A percentile compares a stretch with the other conserved stretches of the same genome.
phyloP scores from a whole-genome alignment of 768 basidiomycete species.

The Gautieria morchelliformis region DNA sequence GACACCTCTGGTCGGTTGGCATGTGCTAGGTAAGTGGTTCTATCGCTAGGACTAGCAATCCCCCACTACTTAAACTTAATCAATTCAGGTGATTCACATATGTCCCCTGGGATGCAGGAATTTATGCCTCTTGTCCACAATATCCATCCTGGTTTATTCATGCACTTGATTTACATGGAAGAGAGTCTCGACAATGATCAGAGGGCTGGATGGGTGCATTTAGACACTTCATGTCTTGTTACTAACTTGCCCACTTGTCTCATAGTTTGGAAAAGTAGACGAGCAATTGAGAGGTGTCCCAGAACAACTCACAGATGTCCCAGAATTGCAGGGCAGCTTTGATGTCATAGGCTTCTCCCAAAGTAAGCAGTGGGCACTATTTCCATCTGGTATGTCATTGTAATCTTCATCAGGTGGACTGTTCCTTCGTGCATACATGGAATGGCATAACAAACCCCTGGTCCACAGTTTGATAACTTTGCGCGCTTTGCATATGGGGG shows the following conservation, averaged over 20 bases:
- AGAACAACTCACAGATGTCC: constrained; percentile 51
- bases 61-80: neutral
- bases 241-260: no score
- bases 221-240: no score
- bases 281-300: constrained; percentile 58
- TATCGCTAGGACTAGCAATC: no score
- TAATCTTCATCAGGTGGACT: constrained; percentile 48
- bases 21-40: no score
- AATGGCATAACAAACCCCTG: constrained; percentile 63
- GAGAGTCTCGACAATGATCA: constrained; percentile 52
- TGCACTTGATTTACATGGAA: constrained; percentile 65
- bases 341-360: constrained; percentile 87
- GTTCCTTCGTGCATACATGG: constrained; percentile 81
- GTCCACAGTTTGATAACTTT: constrained; percentile 79
- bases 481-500: constrained; percentile 81
- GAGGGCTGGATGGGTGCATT: constrained; percentile 57
- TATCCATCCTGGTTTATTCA: constrained; percentile 65
- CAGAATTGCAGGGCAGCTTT: constrained; percentile 61
- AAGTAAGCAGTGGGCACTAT: constrained; percentile 28
- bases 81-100: constrained; percentile 57
- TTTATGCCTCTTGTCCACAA: constrained; percentile 49
- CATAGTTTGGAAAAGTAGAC: neutral
- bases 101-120: constrained; percentile 62
- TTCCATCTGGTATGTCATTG: neutral
- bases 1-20: no score